Evolutionary conservation across 1,139 yeast genomes (phyloP), one percentile per base, ranked within the genome.

Genomic region (Spathaspora jeffriesii): DNA sequence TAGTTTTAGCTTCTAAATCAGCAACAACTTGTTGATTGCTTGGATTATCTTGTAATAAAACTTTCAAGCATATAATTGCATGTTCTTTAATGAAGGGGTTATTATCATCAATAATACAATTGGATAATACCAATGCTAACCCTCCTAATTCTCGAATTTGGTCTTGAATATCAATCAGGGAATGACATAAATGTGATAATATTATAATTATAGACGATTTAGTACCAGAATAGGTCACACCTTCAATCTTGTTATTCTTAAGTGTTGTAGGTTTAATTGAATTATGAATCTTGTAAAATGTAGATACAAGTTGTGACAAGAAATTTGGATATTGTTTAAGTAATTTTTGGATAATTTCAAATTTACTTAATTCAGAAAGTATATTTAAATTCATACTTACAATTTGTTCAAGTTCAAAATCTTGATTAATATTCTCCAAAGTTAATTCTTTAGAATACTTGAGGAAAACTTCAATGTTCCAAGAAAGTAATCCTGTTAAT

Each of bases 71-170:
- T 11, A 92, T 67, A 30, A 93, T 87, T 1, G 96, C 80, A 50
- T 95, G 72, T 60, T 93, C 99, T 53, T 89, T 87, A 50, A 93
- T 85, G 59, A 77, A 91, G 0, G 98, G 98, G 58, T 93, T 95
- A 59, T 87, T 83, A 44, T 84, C 85, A 63, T 93, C 99, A 43
- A 93, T 84, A 37, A 86, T 79, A 67, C 97, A 91, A 55, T 85
- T 88, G 2, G 95, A 88, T 22, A 93, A 69, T 0, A 92, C 75
- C 18, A 89, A 65, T 47, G 83, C 87, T 9, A 93, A 64, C 0
- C 92, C 96, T 45, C 86, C 89, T 1, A 73, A 58, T 34, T 78
- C 78, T 42, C 97, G 73, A 22, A 88, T 73, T 43, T 68, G 61
- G 50, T 92, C 93, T 60, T 92, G 97, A 2, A 81, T 76, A 3